Evolutionary conservation across 139 green algal genomes (phyloP).

Genomic region (Chlorella sp.): DNA sequence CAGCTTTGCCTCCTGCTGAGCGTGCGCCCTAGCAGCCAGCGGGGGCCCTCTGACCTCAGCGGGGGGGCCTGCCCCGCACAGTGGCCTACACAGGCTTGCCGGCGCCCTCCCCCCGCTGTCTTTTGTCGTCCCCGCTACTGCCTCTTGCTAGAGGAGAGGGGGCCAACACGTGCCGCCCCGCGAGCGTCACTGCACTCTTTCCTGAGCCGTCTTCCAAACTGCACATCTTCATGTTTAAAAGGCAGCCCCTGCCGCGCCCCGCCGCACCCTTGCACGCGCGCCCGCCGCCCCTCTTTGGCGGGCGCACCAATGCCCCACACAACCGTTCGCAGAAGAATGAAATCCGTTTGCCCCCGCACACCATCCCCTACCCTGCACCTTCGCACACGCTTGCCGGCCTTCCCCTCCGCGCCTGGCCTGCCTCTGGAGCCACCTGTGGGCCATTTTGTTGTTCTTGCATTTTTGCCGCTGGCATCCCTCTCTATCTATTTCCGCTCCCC

Average conservation of each 20-base stretch:
- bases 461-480: background rate
- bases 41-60: background rate
- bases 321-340: background rate
- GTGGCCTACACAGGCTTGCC: background rate
- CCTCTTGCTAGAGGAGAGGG: too few species aligned
- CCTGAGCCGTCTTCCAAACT: background rate
- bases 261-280: background rate
- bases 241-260: background rate
- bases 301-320: background rate
- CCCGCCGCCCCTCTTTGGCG: background rate
- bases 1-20: constrained; percentile 1
- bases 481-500: background rate
- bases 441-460: constrained; percentile 1
- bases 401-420: background rate
- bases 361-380: background rate
- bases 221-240: background rate
- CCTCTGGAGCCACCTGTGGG: background rate
- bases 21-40: background rate
- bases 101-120: too few species aligned
- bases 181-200: too few species aligned
- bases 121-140: background rate
- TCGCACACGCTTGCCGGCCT: background rate
- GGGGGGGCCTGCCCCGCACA: background rate
- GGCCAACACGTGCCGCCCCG: too few species aligned
- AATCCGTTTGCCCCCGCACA: background rate